These are phyloP conservation scores for Tetrapisispora nanseiensis DNA, from an alignment of 805 yeast genomes.

Conservation along the genomic window DNA sequence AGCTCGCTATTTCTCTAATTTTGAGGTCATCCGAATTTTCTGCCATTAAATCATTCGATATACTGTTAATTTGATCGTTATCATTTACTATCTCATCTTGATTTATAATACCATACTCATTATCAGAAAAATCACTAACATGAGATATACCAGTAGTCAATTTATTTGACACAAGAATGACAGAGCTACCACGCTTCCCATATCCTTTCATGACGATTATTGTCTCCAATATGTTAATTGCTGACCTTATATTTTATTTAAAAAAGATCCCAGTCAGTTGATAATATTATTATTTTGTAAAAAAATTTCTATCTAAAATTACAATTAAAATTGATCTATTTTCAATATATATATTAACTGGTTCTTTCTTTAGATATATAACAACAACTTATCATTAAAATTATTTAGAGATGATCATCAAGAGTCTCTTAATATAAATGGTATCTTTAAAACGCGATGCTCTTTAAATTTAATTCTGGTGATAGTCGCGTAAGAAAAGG, in stretches of 20 bases:
- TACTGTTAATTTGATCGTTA: neutral
- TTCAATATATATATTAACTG: no score
- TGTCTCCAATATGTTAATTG: neutral
- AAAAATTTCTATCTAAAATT: no score
- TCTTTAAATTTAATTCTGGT: no score
- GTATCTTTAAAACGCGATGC: no score
- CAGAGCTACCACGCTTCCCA: constrained; percentile 14
- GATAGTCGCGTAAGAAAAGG: no score
- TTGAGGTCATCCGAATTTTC: neutral
- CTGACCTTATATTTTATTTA: neutral
- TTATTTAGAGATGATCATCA: no score
- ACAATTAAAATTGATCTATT: no score
- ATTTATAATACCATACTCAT: constrained; percentile 4
- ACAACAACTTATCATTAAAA: no score
- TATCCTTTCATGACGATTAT: constrained; percentile 11
- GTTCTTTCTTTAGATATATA: no score
- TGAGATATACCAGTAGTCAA: constrained; percentile 3
- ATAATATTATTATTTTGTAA: no score
- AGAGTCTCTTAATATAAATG: no score
- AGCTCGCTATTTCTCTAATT: neutral
- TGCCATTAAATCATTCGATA: neutral
- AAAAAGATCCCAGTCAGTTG: no score
- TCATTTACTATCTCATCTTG: neutral
- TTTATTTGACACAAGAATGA: constrained; percentile 3
- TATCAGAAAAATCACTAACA: constrained; percentile 13